A percentile compares a stretch with the other conserved stretches of the same genome.
phyloP scores from a whole-genome alignment of 2,329 filamentous ascomycete species.

The Xylariaceae sp. region DNA sequence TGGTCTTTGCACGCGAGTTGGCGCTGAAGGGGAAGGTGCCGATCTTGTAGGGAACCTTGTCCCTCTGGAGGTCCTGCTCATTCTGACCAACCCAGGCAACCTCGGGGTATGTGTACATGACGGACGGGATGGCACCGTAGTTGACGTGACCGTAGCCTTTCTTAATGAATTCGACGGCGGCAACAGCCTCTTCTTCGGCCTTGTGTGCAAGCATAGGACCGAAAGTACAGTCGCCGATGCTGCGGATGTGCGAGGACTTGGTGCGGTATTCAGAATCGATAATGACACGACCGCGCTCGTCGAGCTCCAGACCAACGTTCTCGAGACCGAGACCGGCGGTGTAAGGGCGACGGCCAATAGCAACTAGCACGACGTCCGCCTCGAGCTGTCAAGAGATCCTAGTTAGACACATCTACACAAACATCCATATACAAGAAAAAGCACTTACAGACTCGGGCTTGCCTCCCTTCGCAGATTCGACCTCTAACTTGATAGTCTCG shows the following conservation, averaged over 20 bases:
- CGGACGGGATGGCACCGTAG: slow-evolving; percentile 94
- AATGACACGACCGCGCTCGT: slow-evolving; percentile 91
- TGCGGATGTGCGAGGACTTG: slow-evolving; percentile 95
- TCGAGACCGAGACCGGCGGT: slow-evolving; percentile 89
- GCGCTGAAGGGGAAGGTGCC: slow-evolving; percentile 96
- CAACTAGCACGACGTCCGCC: slow-evolving; percentile 92
- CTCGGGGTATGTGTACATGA: slow-evolving; percentile 99
- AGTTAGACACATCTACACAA: slow-evolving; percentile 13
- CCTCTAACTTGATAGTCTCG: slow-evolving; percentile 76
- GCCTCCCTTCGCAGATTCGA: slow-evolving; percentile 94
- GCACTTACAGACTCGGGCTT: slow-evolving; percentile 82
- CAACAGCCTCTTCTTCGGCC: slow-evolving; percentile 96
- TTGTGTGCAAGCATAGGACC: slow-evolving; percentile 99
- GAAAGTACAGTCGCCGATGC: slow-evolving; percentile 94
- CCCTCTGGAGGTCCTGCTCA: slow-evolving; percentile 91
- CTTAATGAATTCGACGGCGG: slow-evolving; percentile 94
- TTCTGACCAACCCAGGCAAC: slow-evolving; percentile 98
- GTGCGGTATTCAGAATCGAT: slow-evolving; percentile 99
- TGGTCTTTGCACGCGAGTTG: slow-evolving; percentile 99
- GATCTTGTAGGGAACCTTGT: slow-evolving; percentile 87
- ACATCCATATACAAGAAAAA: neutral
- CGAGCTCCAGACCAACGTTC: slow-evolving; percentile 88
- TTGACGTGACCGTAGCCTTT: slow-evolving; percentile 99
- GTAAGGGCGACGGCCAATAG: slow-evolving; percentile 95
- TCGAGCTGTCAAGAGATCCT: slow-evolving; percentile 64